Percentiles rank a stretch among this genome's conserved stretches.
phyloP scores from a whole-genome alignment of 345 rosid genomes.

The Adansonia digitata region DNA sequence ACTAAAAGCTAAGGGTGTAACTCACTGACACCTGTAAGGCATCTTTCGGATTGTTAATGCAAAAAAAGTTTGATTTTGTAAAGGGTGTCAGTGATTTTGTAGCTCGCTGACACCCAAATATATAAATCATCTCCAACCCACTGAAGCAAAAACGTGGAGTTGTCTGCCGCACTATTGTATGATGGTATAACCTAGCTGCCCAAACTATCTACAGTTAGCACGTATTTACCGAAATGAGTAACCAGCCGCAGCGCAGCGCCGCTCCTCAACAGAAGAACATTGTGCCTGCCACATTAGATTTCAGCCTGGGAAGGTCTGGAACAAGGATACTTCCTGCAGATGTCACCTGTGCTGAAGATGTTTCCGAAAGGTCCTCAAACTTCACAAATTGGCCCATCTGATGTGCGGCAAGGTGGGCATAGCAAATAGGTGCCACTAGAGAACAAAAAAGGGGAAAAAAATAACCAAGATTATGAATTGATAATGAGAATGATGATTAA shows the following conservation, averaged over 20 bases:
- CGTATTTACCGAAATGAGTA: not conserved
- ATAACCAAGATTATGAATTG: not conserved
- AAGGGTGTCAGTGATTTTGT: too few relatives aligned
- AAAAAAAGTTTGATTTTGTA: not conserved
- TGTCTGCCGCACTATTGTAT: not conserved
- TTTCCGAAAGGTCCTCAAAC: constrained; percentile 57
- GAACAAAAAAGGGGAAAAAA: not conserved
- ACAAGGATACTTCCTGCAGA: constrained; percentile 28
- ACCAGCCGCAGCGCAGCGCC: constrained; percentile 4
- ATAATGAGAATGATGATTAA: not conserved
- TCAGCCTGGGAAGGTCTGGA: constrained; percentile 71
- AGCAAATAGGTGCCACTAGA: constrained; percentile 86
- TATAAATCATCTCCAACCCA: too few relatives aligned
- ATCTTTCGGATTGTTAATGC: not conserved
- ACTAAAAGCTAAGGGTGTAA: not conserved
- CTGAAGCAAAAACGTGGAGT: not conserved
- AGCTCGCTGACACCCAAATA: too few relatives aligned
- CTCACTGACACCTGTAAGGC: not conserved
- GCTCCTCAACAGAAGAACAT: constrained; percentile 84
- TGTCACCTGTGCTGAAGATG: constrained; percentile 34
- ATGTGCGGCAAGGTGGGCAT: constrained; percentile 83
- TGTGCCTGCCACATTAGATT: constrained; percentile 37
- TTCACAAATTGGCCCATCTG: constrained; percentile 74
- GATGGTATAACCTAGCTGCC: not conserved
- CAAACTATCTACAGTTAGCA: not conserved